Evolutionary conservation across 805 yeast species (phyloP).

Genomic region (Helenozyma baotianmanensis): DNA sequence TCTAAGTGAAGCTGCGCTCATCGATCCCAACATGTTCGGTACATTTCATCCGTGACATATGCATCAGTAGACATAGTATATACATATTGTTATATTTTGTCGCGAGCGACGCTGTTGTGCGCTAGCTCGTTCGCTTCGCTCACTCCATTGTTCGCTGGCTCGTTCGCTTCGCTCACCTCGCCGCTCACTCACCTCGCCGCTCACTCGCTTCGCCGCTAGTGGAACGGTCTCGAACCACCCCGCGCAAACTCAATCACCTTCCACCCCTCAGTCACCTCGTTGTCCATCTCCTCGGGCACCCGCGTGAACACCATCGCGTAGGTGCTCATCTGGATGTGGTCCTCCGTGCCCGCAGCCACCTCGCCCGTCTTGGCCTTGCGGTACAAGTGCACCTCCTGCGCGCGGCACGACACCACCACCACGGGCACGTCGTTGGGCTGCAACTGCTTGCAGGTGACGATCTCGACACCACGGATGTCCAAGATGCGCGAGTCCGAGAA

Average conservation of each 20-base stretch:
- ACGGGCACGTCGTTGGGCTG: constrained; percentile 93
- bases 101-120: too few species aligned
- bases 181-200: too few species aligned
- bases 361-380: constrained; percentile 90
- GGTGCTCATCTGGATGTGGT: constrained; percentile 86
- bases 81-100: too few species aligned
- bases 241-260: constrained; percentile 89
- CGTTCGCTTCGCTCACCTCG: too few species aligned
- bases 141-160: too few species aligned
- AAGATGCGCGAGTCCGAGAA: constrained; percentile 87
- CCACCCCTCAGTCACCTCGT: constrained; percentile 95
- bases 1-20: too few species aligned
- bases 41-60: too few species aligned
- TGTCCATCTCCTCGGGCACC: constrained; percentile 85
- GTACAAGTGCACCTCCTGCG: constrained; percentile 89
- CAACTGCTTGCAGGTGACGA: constrained; percentile 78
- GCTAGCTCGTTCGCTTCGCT: too few species aligned
- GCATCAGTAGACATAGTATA: too few species aligned
- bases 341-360: constrained; percentile 93
- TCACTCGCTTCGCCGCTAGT: too few species aligned
- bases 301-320: constrained; percentile 96
- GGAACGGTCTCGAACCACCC: constrained; percentile 85
- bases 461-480: constrained; percentile 93
- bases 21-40: too few species aligned
- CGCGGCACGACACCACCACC: constrained; percentile 88